phyloP scores from a whole-genome alignment of 805 yeast species.

The Pichia cabralensis region DNA sequence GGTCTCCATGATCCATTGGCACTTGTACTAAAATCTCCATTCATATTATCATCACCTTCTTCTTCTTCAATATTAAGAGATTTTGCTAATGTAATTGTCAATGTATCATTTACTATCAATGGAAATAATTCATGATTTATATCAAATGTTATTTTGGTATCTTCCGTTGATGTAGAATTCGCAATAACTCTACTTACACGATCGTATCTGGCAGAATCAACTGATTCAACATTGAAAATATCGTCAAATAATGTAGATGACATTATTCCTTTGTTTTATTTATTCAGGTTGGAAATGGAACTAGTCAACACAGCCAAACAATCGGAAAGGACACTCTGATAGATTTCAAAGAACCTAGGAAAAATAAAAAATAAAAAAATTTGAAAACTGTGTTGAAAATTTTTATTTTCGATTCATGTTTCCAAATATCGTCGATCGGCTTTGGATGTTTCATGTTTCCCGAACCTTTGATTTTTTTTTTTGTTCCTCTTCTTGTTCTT shows the following conservation, averaged over 20 bases:
- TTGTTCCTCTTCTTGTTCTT: too few relatives aligned
- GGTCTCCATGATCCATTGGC: slow-evolving; percentile 68
- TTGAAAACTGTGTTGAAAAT: too few relatives aligned
- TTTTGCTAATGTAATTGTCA: slow-evolving; percentile 81
- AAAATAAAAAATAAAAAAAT: too few relatives aligned
- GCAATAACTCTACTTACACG: slow-evolving; percentile 86
- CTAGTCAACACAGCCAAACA: too few relatives aligned
- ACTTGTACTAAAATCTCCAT: slow-evolving; percentile 33
- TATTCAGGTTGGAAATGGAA: too few relatives aligned
- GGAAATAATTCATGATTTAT: slow-evolving; percentile 90
- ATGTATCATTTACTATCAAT: slow-evolving; percentile 59
- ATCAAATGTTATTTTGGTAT: slow-evolving; percentile 77
- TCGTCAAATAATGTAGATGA: slow-evolving; percentile 84
- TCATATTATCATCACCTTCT: slow-evolving; percentile 22
- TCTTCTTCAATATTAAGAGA: slow-evolving; percentile 46
- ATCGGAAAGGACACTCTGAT: too few relatives aligned
- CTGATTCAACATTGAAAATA: slow-evolving; percentile 74
- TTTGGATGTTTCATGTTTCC: too few relatives aligned
- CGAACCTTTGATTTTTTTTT: too few relatives aligned
- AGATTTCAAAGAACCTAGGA: too few relatives aligned
- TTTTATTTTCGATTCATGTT: too few relatives aligned
- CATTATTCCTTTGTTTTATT: too few relatives aligned
- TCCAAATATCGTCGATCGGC: too few relatives aligned
- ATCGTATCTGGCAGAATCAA: slow-evolving; percentile 85
- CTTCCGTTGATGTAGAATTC: slow-evolving; percentile 70